Conservation (phyloP, 2,329 filamentous ascomycete genomes). For the Verticillium dahliae region DNA sequence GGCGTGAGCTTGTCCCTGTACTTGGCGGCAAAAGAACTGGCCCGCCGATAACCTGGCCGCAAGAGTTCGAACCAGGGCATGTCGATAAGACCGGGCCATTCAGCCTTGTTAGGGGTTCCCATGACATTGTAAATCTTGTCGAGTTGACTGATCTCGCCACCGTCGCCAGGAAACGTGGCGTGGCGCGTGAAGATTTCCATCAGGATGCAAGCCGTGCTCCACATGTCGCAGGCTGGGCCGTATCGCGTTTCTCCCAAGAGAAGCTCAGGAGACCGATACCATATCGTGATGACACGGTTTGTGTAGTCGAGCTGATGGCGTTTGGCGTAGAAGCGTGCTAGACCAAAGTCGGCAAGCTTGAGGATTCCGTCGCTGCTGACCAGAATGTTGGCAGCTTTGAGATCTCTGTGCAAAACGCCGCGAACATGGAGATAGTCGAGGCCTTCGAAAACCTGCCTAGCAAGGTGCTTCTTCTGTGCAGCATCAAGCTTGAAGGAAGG, state of each 20-base stretch:
- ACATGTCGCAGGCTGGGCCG: slow-evolving; percentile 84
- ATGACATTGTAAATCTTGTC: slow-evolving; percentile 94
- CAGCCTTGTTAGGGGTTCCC: slow-evolving; percentile 74
- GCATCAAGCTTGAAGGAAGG: slow-evolving; percentile 80
- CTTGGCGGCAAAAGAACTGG: slow-evolving; percentile 72
- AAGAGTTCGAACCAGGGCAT: slow-evolving; percentile 97
- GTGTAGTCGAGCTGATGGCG: slow-evolving; percentile 90
- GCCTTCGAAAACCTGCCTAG: slow-evolving; percentile 87
- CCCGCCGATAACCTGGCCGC: slow-evolving; percentile 66
- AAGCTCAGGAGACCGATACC: slow-evolving; percentile 92
- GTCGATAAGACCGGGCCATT: slow-evolving; percentile 87
- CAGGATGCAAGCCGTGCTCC: slow-evolving; percentile 95
- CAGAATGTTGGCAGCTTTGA: slow-evolving; percentile 96
- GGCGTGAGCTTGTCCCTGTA: slow-evolving; percentile 73
- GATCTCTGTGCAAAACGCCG: slow-evolving; percentile 93
- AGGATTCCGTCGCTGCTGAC: slow-evolving; percentile 84
- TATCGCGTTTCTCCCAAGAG: slow-evolving; percentile 86
- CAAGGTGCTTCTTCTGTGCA: slow-evolving; percentile 87
- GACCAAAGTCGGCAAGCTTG: slow-evolving; percentile 92
- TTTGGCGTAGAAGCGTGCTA: slow-evolving; percentile 95
- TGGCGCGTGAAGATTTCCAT: slow-evolving; percentile 93
- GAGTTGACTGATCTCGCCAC: slow-evolving; percentile 90
- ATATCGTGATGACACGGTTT: slow-evolving; percentile 97
- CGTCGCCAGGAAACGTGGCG: slow-evolving; percentile 92
- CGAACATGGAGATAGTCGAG: slow-evolving; percentile 88